A percentile compares a stretch with the other conserved stretches of the same genome.
Conservation (phyloP, 352 stramenopile genomes). For the Phytophthora pistaciae region DNA sequence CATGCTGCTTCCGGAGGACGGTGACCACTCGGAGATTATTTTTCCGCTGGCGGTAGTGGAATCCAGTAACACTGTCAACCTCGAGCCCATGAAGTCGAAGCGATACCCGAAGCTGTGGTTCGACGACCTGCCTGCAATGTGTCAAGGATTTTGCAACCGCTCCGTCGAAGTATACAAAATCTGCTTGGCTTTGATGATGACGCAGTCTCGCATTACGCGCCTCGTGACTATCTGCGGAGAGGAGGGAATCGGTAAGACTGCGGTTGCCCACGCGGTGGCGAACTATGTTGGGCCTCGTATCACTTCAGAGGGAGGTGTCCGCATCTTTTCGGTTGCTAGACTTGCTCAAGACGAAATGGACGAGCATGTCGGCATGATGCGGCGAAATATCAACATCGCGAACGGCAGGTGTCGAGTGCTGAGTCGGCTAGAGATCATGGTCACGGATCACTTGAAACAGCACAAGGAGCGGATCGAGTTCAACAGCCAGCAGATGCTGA, state of each 20-base stretch:
- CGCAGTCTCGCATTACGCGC: slow-evolving; percentile 77
- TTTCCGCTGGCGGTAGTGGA: slow-evolving; percentile 74
- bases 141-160: slow-evolving; percentile 85
- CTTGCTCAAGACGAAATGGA: slow-evolving; percentile 72
- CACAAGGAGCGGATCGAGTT: slow-evolving; percentile 62
- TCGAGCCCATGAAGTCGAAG: slow-evolving; percentile 62
- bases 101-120: slow-evolving; percentile 84
- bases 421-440: slow-evolving; percentile 57
- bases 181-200: slow-evolving; percentile 79
- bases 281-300: slow-evolving; percentile 86
- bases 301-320: slow-evolving; percentile 72
- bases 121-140: slow-evolving; percentile 78
- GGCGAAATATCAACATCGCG: slow-evolving; percentile 51
- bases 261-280: slow-evolving; percentile 73
- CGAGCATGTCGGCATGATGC: slow-evolving; percentile 57
- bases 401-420: slow-evolving; percentile 54
- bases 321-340: slow-evolving; percentile 70
- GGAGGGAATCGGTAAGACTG: slow-evolving; percentile 82
- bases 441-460: slow-evolving; percentile 59
- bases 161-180: slow-evolving; percentile 87
- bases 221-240: slow-evolving; percentile 81
- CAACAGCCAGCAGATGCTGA: slow-evolving; percentile 63
- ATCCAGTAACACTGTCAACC: slow-evolving; percentile 47
- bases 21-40: slow-evolving; percentile 85
- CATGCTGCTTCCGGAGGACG: slow-evolving; percentile 74